Percentiles rank a stretch among this genome's conserved stretches.
Evolutionary conservation across 2,329 filamentous ascomycete genomes (phyloP).

Genomic region (Apiospora kogelbergensis): DNA sequence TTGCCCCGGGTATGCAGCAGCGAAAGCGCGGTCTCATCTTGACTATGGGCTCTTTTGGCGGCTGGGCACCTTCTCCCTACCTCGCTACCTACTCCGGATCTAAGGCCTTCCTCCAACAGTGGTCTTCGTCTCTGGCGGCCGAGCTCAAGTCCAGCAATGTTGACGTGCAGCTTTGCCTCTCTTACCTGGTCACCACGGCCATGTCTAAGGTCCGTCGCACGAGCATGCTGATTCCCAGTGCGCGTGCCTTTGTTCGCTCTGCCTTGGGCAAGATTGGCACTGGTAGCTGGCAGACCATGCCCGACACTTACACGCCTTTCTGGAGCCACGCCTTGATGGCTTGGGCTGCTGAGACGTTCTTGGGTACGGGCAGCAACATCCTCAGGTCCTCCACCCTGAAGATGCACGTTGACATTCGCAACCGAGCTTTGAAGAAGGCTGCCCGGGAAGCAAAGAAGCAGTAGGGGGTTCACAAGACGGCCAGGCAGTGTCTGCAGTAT

Average conservation of each 20-base stretch:
- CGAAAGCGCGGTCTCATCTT: conserved; percentile 86
- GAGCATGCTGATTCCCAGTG: conserved; percentile 75
- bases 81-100: conserved; percentile 95
- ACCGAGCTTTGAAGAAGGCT: conserved; percentile 78
- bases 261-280: conserved; percentile 79
- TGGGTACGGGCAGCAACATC: conserved; percentile 49
- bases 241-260: conserved; percentile 77
- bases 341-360: conserved; percentile 68
- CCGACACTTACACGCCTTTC: conserved; percentile 86
- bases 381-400: conserved; percentile 52
- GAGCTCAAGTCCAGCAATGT: conserved; percentile 82
- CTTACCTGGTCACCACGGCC: conserved; percentile 89
- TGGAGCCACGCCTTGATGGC: conserved; percentile 91
- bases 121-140: conserved; percentile 81
- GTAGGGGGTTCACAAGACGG: conserved; percentile 12
- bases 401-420: conserved; percentile 84
- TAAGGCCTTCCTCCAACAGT: conserved; percentile 97
- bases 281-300: conserved; percentile 75
- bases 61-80: conserved; percentile 86
- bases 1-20: conserved; percentile 81
- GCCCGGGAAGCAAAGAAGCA: conserved; percentile 77
- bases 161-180: conserved; percentile 87
- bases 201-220: conserved; percentile 94
- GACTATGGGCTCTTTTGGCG: conserved; percentile 96
- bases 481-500: too few species aligned